These are phyloP conservation scores for Taphrina sp. DNA, from an alignment of 1,139 yeast genomes.

Conservation along the genomic window DNA sequence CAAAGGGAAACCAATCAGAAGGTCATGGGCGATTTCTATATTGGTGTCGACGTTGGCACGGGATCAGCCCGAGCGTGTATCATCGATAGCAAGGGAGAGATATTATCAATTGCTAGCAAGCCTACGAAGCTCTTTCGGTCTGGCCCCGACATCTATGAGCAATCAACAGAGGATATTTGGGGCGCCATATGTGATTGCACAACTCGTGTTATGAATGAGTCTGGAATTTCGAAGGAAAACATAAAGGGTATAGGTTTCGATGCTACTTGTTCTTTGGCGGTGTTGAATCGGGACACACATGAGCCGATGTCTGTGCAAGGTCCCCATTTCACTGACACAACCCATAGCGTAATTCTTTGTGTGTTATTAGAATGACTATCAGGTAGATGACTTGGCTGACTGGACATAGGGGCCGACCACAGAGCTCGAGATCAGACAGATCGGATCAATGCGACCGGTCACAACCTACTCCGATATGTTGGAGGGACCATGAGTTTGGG, in stretches of 20 bases:
- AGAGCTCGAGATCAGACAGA: constrained; percentile 86
- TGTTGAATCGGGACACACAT: constrained; percentile 62
- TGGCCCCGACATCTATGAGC: constrained; percentile 46
- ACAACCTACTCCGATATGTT: constrained; percentile 78
- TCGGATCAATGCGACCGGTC: constrained; percentile 74
- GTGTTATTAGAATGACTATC: background rate
- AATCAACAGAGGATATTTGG: constrained; percentile 88
- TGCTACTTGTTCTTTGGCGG: constrained; percentile 94
- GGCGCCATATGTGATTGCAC: constrained; percentile 69
- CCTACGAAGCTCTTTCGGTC: constrained; percentile 64
- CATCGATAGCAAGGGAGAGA: constrained; percentile 77
- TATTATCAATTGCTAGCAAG: constrained; percentile 72
- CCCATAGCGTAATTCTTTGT: constrained; percentile 82
- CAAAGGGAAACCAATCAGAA: too few species aligned
- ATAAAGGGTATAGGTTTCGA: constrained; percentile 92
- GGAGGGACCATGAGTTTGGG: constrained; percentile 97
- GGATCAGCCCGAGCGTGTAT: constrained; percentile 96
- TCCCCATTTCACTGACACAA: constrained; percentile 71
- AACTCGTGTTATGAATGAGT: constrained; percentile 65
- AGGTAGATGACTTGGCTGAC: too few species aligned
- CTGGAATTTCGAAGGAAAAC: constrained; percentile 63
- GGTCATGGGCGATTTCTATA: constrained; percentile 25
- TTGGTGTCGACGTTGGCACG: constrained; percentile 74
- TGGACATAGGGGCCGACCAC: constrained; percentile 65
- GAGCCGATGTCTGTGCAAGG: constrained; percentile 77